Evolutionary conservation across 805 yeast species (phyloP), one percentile per base, ranked within the genome.

Genomic region (Lachancea quebecensis): DNA sequence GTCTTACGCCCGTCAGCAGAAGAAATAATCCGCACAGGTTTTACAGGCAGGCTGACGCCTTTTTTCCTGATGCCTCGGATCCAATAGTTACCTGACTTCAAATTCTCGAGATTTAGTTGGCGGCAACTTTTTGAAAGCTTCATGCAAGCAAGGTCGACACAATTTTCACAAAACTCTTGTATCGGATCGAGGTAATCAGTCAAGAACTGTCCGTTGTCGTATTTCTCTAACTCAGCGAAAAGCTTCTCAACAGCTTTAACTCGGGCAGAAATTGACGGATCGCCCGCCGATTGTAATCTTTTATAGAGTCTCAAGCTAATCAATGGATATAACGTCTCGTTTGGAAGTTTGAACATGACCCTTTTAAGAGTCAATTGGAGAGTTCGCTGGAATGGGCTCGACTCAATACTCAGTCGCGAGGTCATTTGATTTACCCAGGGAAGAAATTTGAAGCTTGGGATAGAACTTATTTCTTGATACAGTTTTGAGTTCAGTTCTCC

Each of bases 361-460:
- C 69, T 57, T 10, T 66, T 49, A 31, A 86, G 62, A 12, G 85
- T 60, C 1, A 58, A 52, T 31, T 73, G 72, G 17, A 89, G 60
- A 1, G 74, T 56, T 2, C 49, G 57, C 55, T 86, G 95, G 54
- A 88, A 89, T 0, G 55, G 57, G 1, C 72, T 59, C 0, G 52
- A 43, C 9, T 77, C 84, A 31, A 64, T 66, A 1, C 77, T 65
- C 12, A 90, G 57, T 45, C 93, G 70, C 0, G 97, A 86, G 2
- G 85, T 71, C 38, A 90, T 70, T 58, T 90, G 98, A 48, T 83
- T 81, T 32, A 82, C 70, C 96, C 97, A 90, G 0, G 88, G 77
- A 4, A 86, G 70, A 43, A 88, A 76, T 53, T 81, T 81, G 56
- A 70, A 69, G 11, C 75, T 69, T 0, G 95, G 84, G 15, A 86